Base-by-base conservation (phyloP, 352 stramenopile species). In the Globisporangium nagaii region DNA sequence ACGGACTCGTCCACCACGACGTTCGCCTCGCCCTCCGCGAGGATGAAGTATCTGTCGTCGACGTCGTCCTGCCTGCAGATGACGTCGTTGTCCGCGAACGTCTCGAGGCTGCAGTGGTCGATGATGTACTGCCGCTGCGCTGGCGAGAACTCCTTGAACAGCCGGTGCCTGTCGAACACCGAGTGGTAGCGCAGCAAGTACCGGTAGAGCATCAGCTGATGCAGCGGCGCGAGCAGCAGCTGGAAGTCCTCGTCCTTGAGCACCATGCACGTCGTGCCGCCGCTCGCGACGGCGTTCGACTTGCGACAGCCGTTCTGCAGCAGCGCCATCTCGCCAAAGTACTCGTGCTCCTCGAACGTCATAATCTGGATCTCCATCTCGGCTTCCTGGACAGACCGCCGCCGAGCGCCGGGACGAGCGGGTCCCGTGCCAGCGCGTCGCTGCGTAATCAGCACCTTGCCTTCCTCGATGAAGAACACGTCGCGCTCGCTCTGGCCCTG, bases 401-500 rank as follows among this genome's bases (percentile, higher is more conserved):
- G 62, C 2, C 60, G 74, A 0, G 42, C 58, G 31, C 39, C 62
- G 30, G 61, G 40, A 44, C 62, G 58, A 0, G 46, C 20, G 17
- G 43, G 35, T 11, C 56, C 32, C 3, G 35, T 61, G 19, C 35
- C 51, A 4, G 35, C 40, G 27, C 60, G 57, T 10, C 73, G 73
- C 46, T 87, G 79, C 17, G 79, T 87, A 56, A 90, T 79, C 35
- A 82, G 62, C 32, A 93, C 76, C 30, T 75, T 75, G 9, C 82
- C 82, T 53, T 84, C 70, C 35, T 90, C 78, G 39, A 93, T 80
- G 53, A 93, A 86, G 57, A 71, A 78, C 6, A 90, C 28, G 19
- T 83, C 76, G n/a, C 66, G 64, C 20, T 84, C 78, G 1, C 48
- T 10, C 10, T 88, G 67, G 13, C 78, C 82, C 56, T 93, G 75